Percentiles rank a stretch among this genome's conserved stretches.
Conservation (phyloP, 2,329 filamentous ascomycete genomes). For the Corinectria fuckeliana region DNA sequence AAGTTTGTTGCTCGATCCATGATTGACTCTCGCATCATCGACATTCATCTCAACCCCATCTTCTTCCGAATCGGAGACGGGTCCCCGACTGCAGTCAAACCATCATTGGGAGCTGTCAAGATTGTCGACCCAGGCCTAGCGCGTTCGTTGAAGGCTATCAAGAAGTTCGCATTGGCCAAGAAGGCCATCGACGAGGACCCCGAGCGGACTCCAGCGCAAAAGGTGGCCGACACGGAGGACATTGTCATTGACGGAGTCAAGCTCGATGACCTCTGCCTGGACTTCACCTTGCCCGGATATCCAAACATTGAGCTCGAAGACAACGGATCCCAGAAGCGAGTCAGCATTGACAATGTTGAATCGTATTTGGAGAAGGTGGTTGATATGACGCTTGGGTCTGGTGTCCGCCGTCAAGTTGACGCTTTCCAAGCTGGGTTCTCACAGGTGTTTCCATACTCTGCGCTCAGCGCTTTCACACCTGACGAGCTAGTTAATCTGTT, state of each 20-base stretch:
- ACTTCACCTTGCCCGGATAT: slow-evolving; percentile 95
- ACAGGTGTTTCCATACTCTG: slow-evolving; percentile 93
- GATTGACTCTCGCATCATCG: slow-evolving; percentile 97
- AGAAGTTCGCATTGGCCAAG: slow-evolving; percentile 85
- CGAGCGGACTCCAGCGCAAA: slow-evolving; percentile 70
- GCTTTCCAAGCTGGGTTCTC: slow-evolving; percentile 92
- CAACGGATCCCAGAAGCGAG: slow-evolving; percentile 73
- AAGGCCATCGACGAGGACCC: slow-evolving; percentile 79
- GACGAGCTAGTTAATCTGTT: slow-evolving; percentile 95
- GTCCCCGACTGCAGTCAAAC: slow-evolving; percentile 66
- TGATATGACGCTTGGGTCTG: slow-evolving; percentile 87
- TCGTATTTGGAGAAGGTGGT: slow-evolving; percentile 87
- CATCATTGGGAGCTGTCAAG: slow-evolving; percentile 88
- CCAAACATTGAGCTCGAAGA: slow-evolving; percentile 82
- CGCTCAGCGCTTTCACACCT: slow-evolving; percentile 91
- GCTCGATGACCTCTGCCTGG: slow-evolving; percentile 87
- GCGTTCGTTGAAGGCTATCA: slow-evolving; percentile 83
- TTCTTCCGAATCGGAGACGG: slow-evolving; percentile 94
- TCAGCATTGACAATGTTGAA: slow-evolving; percentile 93
- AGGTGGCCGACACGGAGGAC: slow-evolving; percentile 70
- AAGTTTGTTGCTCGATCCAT: slow-evolving; percentile 98
- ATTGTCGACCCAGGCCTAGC: slow-evolving; percentile 87
- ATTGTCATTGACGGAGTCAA: slow-evolving; percentile 77
- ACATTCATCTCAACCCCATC: slow-evolving; percentile 95
- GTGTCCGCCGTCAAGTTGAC: slow-evolving; percentile 87